Evolutionary conservation across 2,329 filamentous ascomycete genomes (phyloP), one percentile per base, ranked within the genome.

Genomic region (Alternaria tenuissima): DNA sequence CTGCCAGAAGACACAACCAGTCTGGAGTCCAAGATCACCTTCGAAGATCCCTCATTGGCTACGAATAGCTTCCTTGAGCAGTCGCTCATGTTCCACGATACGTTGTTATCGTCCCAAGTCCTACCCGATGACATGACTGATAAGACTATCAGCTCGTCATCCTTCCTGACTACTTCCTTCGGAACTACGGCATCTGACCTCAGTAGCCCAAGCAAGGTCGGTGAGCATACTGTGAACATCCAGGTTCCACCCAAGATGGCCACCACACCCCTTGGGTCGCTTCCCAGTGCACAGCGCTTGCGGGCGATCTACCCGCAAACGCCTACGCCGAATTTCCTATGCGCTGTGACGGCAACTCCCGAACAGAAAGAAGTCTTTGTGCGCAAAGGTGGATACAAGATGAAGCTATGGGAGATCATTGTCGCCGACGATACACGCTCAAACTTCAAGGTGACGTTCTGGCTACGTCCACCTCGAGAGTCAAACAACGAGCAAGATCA

Each of bases 341-440:
- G 89, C 11, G 92, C 90, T 3, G 83, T 97, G 47, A 89, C 96
- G 62, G 88, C 90, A 12, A 84, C 93, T 49, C 85, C 89, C 1
- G 84, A 88, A 38, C 84, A 90, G 1, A 88, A 91, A 24, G 84
- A 84, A 2, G 87, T 97, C 20, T 86, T 82, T 30, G 92, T 93
- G 0, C 84, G 86, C 39, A 89, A 86, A 80, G 87, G 89, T 26
- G 82, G 83, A 7, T 82, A 81, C 71, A 82, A 80, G 54, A 80
- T 79, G 61, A 78, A 82, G 43, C 59, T 78, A 2, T 71, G 70
- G 57, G 75, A 78, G 38, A 62, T 77, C 42, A 61, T 46, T 8
- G 88, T 97, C 1, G 94, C 91, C 5, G 94, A 98, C 76, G 91
- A 97, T 52, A 96, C 93, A 0, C 87, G 85, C 64, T 87, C 91